Conservation (phyloP, 2,329 filamentous ascomycete species). For the Calonectria fujianensis region DNA sequence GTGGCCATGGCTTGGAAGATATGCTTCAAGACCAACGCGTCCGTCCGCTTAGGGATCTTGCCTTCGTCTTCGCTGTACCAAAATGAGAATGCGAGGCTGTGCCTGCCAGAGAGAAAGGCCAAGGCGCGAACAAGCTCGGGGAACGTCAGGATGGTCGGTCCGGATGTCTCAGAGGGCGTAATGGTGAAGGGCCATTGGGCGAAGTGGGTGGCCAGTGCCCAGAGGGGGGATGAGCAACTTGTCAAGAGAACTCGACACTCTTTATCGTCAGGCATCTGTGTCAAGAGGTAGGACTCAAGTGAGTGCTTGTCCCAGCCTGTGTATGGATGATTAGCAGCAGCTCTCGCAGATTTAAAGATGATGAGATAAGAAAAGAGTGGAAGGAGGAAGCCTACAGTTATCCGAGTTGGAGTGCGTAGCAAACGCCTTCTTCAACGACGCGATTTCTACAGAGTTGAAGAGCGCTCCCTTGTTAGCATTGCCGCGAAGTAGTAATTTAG, state of each 20-base stretch:
- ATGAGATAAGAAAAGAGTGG: background rate
- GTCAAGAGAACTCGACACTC: background rate
- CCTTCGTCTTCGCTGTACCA: background rate
- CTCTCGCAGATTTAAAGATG: background rate
- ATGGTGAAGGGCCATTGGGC: conserved; percentile 2
- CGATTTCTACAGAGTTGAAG: background rate
- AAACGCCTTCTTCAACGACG: background rate
- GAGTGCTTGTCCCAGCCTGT: background rate
- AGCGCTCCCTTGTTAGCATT: background rate
- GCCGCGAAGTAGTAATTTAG: background rate
- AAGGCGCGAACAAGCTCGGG: background rate
- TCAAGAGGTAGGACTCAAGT: conserved; percentile 7
- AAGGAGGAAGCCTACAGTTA: background rate
- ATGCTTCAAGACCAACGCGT: background rate
- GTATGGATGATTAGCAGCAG: background rate
- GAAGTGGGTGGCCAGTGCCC: background rate
- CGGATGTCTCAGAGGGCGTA: background rate
- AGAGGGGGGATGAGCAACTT: background rate
- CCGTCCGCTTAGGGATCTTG: background rate
- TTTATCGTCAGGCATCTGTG: background rate
- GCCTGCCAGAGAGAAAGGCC: conserved; percentile 3
- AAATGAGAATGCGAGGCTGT: background rate
- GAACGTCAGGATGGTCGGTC: background rate
- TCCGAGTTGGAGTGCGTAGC: background rate
- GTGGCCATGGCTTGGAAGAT: background rate